Evolutionary conservation across 352 stramenopile species (phyloP).

Genomic region (Pythium chondricola): DNA sequence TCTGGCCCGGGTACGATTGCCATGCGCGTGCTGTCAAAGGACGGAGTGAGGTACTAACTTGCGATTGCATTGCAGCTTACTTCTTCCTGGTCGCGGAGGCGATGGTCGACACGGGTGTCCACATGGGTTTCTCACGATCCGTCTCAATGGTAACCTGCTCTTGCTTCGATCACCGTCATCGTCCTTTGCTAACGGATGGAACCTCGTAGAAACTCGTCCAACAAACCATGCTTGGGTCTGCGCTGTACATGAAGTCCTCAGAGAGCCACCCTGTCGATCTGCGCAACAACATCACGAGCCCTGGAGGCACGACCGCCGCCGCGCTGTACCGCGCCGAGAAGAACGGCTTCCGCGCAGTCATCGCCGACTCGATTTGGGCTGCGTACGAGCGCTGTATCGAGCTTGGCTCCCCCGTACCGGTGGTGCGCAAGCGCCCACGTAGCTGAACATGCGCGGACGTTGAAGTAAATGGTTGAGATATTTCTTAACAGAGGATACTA

Average conservation of each 20-base stretch:
- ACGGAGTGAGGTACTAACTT: background rate
- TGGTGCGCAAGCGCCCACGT: conserved; percentile 60
- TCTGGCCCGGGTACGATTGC: conserved; percentile 84
- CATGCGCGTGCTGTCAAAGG: background rate
- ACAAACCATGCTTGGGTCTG: conserved; percentile 91
- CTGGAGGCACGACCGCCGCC: conserved; percentile 90
- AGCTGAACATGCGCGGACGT: conserved; percentile 1
- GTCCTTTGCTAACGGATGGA: background rate
- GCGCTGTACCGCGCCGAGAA: conserved; percentile 95
- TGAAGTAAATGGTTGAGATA: background rate
- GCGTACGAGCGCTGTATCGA: conserved; percentile 92
- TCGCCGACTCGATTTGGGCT: conserved; percentile 94
- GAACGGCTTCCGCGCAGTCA: conserved; percentile 91
- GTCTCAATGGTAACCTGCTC: conserved; percentile 67
- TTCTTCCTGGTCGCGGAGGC: conserved; percentile 95
- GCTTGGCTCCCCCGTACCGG: conserved; percentile 81
- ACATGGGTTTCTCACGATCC: conserved; percentile 93
- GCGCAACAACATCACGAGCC: conserved; percentile 93
- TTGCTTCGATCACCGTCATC: background rate
- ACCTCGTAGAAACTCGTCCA: conserved; percentile 86
- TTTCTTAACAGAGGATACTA: no score
- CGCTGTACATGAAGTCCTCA: conserved; percentile 91
- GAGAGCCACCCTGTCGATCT: conserved; percentile 88
- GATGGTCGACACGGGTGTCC: conserved; percentile 93
- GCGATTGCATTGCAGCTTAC: conserved; percentile 60